Conservation (phyloP, 768 basidiomycete genomes). For the Filobasidium wieringae region DNA sequence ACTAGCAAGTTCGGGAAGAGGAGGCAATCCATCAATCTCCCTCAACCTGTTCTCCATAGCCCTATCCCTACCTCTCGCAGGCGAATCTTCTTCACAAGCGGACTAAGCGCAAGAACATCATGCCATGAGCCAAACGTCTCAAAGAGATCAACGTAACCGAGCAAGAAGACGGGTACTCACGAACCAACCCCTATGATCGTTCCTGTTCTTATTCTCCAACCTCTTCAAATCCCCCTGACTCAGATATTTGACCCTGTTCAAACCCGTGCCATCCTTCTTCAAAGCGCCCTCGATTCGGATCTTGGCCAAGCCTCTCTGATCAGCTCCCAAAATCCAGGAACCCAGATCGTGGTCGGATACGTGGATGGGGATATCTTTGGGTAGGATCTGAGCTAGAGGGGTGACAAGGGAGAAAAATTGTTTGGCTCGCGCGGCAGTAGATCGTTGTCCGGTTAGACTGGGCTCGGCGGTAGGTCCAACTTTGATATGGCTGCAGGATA, state of each 20-base stretch:
- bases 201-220: conserved; percentile 27
- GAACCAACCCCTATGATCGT: conserved; percentile 14
- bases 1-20: conserved; percentile 14
- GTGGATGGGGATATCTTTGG: conserved; percentile 24
- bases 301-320: conserved; percentile 21
- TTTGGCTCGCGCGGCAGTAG: conserved; percentile 18
- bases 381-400: conserved; percentile 25
- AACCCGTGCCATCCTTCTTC: conserved; percentile 10
- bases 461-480: conserved; percentile 20
- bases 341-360: conserved; percentile 36
- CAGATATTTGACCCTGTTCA: conserved; percentile 20
- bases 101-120: conserved; percentile 2
- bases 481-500: conserved; percentile 22
- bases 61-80: conserved; percentile 11
- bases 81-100: conserved; percentile 29
- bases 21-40: conserved; percentile 12
- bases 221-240: conserved; percentile 21
- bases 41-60: conserved; percentile 12
- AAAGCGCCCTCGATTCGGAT: conserved; percentile 1
- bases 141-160: neutral
- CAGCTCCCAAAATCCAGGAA: conserved; percentile 30
- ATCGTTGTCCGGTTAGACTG: conserved; percentile 20
- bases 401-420: conserved; percentile 27
- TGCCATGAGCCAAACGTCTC: no score
- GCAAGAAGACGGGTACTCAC: conserved; percentile 1